A percentile compares a stretch with the other conserved stretches of the same genome.
phyloP scores from a whole-genome alignment of 495 filamentous ascomycete species.

The Talaromyces wortmannii region DNA sequence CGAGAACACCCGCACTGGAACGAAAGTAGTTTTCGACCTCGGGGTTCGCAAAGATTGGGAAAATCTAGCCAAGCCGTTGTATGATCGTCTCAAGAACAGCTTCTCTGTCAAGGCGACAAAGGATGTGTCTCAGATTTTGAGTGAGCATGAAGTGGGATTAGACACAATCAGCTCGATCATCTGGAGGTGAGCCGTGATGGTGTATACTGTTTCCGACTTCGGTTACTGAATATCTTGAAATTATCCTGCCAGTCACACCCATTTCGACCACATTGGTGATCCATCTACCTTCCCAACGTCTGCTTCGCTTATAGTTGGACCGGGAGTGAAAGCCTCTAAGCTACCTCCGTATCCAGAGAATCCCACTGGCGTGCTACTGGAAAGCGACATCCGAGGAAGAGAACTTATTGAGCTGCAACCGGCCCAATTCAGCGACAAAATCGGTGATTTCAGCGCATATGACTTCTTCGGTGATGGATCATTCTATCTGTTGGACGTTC shows the following conservation, averaged over 20 bases:
- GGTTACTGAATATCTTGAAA: conserved; percentile 3
- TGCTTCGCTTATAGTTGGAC: conserved; percentile 46
- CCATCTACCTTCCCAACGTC: conserved; percentile 35
- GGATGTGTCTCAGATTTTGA: conserved; percentile 38
- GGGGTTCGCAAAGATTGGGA: conserved; percentile 45
- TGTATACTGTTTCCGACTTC: neutral
- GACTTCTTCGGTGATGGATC: conserved; percentile 45
- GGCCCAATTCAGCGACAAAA: conserved; percentile 14
- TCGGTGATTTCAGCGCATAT: conserved; percentile 42
- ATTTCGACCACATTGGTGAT: conserved; percentile 55
- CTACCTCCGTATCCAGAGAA: conserved; percentile 43
- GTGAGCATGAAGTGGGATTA: conserved; percentile 34
- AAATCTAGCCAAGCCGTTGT: conserved; percentile 26
- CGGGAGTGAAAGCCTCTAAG: conserved; percentile 33
- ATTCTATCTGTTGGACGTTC: conserved; percentile 29
- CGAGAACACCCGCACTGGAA: conserved; percentile 27
- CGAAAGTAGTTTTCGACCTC: conserved; percentile 43
- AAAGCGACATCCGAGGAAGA: conserved; percentile 30
- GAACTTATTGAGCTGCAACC: conserved; percentile 38
- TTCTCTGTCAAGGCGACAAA: conserved; percentile 27
- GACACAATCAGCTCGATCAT: conserved; percentile 39
- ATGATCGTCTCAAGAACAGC: conserved; percentile 11
- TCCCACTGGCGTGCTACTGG: conserved; percentile 22
- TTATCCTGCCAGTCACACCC: conserved; percentile 40
- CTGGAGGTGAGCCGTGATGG: conserved; percentile 16